Conservation (phyloP, 139 green algal genomes). For the Chlorella sorokiniana region DNA sequence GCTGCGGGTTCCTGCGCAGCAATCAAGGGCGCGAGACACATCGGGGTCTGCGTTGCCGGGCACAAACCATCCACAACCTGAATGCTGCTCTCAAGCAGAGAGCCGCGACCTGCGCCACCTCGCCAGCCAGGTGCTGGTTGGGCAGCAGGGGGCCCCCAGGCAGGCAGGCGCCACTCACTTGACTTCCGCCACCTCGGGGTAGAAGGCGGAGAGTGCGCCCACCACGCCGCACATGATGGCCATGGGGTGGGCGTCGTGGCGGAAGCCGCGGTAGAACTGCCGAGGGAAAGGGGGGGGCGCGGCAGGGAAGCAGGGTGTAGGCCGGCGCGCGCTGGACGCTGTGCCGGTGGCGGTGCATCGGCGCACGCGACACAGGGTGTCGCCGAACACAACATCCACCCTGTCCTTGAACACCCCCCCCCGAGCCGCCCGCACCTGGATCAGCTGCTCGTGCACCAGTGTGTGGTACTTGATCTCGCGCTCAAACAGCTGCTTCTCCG, state of each 20-base stretch:
- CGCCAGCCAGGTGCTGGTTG: no score
- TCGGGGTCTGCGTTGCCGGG: background rate
- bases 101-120: no score
- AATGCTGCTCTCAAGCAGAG: background rate
- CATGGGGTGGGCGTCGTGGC: constrained; percentile 76
- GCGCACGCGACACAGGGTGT: background rate
- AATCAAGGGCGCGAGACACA: background rate
- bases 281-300: background rate
- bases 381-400: background rate
- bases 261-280: constrained; percentile 58
- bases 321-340: no score
- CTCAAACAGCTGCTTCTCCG: constrained; percentile 53
- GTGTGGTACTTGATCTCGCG: constrained; percentile 64
- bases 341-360: no score
- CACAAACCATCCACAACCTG: background rate
- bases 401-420: background rate
- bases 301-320: constrained; percentile 62
- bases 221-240: constrained; percentile 70
- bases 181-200: constrained; percentile 49
- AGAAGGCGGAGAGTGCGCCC: constrained; percentile 74
- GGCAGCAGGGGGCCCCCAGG: no score
- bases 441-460: constrained; percentile 47
- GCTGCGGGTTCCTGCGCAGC: constrained; percentile 42
- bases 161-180: constrained; percentile 2
- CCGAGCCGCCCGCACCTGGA: background rate